Evolutionary conservation across 129 eudicot species (phyloP).

Genomic region (Saussurea involucrata): DNA sequence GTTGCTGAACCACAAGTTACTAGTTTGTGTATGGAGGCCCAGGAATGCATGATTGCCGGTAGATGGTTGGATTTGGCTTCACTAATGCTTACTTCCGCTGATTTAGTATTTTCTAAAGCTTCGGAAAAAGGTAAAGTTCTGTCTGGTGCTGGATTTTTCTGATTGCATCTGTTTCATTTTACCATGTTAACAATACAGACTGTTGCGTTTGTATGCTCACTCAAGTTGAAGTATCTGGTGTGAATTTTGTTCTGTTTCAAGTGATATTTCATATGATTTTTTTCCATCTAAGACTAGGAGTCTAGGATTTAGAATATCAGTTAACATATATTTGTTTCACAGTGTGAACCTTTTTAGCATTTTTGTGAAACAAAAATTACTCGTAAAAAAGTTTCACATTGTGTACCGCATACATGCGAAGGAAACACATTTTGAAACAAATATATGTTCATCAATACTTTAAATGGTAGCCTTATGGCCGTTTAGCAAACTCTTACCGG

Average conservation of each 20-base stretch:
- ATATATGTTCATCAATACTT: too few relatives aligned
- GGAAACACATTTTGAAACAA: too few relatives aligned
- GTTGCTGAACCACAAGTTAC: constrained; percentile 75
- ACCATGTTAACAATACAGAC: neutral
- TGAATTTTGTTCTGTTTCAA: neutral
- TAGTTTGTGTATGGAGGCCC: constrained; percentile 70
- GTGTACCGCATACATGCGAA: too few relatives aligned
- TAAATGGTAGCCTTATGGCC: too few relatives aligned
- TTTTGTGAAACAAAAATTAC: too few relatives aligned
- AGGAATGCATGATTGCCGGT: constrained; percentile 52
- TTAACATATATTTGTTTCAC: too few relatives aligned
- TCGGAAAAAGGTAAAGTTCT: constrained; percentile 69
- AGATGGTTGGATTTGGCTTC: constrained; percentile 91
- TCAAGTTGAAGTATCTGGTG: neutral
- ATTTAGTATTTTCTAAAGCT: constrained; percentile 64
- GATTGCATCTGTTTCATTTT: neutral
- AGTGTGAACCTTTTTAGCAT: too few relatives aligned
- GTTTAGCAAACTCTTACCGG: too few relatives aligned
- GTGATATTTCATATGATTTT: neutral
- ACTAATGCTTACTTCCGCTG: constrained; percentile 79
- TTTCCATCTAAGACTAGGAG: too few relatives aligned
- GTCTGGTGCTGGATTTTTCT: neutral
- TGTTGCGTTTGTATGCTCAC: neutral
- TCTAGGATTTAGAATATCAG: too few relatives aligned
- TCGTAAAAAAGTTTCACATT: too few relatives aligned